These are phyloP conservation scores for Salicornia ramosissima DNA, from an alignment of 148 eudicot genomes.

Conservation along the genomic window DNA sequence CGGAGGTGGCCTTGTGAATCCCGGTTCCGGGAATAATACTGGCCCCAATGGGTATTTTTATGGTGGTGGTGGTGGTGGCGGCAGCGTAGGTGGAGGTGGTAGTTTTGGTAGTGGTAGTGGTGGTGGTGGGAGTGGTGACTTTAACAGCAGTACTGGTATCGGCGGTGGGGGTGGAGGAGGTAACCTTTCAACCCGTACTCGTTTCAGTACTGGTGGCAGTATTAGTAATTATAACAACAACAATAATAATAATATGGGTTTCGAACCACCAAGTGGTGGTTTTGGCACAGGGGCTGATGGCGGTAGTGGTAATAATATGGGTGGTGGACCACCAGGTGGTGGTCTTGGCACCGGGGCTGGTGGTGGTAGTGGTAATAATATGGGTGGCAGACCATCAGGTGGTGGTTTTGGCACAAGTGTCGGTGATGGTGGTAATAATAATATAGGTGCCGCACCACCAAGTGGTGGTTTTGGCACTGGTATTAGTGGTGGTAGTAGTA, in stretches of 20 bases:
- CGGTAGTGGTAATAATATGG: neutral
- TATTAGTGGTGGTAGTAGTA: neutral
- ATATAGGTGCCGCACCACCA: neutral
- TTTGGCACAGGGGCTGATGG: neutral
- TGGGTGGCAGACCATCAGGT: neutral
- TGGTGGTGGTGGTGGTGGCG: constrained; percentile 5
- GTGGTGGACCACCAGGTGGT: neutral
- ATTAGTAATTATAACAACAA: neutral
- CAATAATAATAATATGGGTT: neutral
- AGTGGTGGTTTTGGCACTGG: neutral
- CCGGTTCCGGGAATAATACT: constrained; percentile 11
- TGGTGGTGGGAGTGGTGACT: neutral
- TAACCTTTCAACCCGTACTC: neutral
- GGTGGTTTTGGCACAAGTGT: neutral
- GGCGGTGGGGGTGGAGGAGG: too few relatives aligned
- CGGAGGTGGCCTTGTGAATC: neutral
- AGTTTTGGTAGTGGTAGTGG: neutral
- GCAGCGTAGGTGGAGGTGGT: too few relatives aligned
- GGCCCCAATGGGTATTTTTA: constrained; percentile 25
- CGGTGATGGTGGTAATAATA: neutral
- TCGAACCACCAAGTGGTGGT: neutral
- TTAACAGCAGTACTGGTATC: neutral
- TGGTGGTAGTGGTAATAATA: neutral
- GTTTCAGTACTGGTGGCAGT: neutral
- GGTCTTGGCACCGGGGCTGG: neutral